A percentile compares a stretch with the other conserved stretches of the same genome.
Evolutionary conservation across 164 flowering plant species (phyloP).

Genomic region (Tetracentron sinense): DNA sequence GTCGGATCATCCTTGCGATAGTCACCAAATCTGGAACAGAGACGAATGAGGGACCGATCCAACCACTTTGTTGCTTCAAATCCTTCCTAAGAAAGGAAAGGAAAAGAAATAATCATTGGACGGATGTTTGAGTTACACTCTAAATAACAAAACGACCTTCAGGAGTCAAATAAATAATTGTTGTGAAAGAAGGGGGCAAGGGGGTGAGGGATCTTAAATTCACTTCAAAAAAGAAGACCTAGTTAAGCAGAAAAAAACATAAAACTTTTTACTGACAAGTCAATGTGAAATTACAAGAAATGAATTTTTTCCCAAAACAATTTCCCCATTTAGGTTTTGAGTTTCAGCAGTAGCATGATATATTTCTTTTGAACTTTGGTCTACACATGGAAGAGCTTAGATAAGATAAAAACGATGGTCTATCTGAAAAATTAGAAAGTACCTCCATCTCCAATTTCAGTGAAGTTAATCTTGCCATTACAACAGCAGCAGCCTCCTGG

Average conservation of each 20-base stretch:
- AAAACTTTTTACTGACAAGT: no score
- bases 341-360: no score
- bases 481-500: conserved; percentile 96
- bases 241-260: neutral
- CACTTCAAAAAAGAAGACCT: neutral
- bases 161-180: no score
- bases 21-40: conserved; percentile 95
- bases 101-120: neutral
- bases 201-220: no score
- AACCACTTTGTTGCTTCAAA: conserved; percentile 97
- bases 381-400: no score
- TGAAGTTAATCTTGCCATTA: conserved; percentile 82
- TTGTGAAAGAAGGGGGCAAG: neutral
- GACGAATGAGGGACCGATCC: conserved; percentile 81
- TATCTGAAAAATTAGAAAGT: no score
- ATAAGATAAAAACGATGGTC: no score
- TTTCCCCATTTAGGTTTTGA: no score
- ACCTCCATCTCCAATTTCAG: conserved; percentile 98
- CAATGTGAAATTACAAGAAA: no score
- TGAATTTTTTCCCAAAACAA: neutral
- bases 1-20: conserved; percentile 92
- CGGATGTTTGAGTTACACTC: no score
- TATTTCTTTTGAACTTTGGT: no score
- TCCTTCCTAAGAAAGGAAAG: conserved; percentile 54
- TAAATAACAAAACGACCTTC: no score